Evolutionary conservation across 2,329 filamentous ascomycete genomes (phyloP).

Genomic region (Trichoderma atroviride): DNA sequence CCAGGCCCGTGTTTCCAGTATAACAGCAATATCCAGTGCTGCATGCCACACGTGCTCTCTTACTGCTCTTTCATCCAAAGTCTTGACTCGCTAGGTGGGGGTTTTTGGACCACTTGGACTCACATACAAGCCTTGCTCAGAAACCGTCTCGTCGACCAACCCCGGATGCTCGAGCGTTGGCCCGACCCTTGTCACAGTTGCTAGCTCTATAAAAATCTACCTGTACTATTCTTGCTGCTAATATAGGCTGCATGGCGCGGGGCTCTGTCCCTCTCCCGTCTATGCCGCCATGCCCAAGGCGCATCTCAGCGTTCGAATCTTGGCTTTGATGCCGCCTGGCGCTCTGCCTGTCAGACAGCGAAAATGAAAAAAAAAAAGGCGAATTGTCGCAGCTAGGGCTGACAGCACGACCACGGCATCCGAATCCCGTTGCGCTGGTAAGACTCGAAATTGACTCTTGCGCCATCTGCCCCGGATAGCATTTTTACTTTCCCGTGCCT

Average conservation of each 20-base stretch:
- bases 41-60: neutral
- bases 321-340: neutral
- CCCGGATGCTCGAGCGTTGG: neutral
- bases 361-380: neutral
- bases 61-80: neutral
- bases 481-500: neutral
- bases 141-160: neutral
- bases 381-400: constrained; percentile 9
- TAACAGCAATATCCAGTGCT: neutral
- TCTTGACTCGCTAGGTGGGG: constrained; percentile 20
- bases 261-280: neutral
- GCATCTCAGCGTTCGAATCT: neutral
- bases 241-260: neutral
- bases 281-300: neutral
- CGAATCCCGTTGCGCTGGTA: neutral
- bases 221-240: neutral
- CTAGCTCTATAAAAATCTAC: neutral
- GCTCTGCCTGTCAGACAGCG: constrained; percentile 14
- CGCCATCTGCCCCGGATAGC: neutral
- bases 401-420: constrained; percentile 10
- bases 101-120: neutral
- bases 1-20: neutral
- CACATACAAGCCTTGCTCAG: neutral
- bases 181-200: neutral
- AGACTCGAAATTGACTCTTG: neutral